A percentile compares a stretch with the other conserved stretches of the same genome.
phyloP scores from a whole-genome alignment of 768 basidiomycete genomes.

The Collybiopsis confluens region DNA sequence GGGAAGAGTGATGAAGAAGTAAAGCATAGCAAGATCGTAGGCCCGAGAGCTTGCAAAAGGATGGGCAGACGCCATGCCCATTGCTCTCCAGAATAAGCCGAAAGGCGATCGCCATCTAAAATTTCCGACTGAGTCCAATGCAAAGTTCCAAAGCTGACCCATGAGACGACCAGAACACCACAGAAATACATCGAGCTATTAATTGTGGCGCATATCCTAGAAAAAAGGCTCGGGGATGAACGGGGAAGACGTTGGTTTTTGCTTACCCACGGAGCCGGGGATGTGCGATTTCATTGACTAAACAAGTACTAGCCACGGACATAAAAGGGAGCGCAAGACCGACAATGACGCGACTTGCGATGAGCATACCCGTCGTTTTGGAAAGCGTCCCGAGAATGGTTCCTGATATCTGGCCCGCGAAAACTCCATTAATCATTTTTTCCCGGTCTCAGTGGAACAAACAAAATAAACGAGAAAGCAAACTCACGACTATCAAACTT shows the following conservation, averaged over 20 bases:
- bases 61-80: conserved; percentile 5
- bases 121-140: background rate
- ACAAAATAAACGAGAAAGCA: background rate
- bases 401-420: background rate
- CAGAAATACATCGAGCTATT: conserved; percentile 7
- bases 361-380: conserved; percentile 1
- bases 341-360: conserved; percentile 7
- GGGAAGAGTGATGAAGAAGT: conserved; percentile 1
- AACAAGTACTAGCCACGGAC: conserved; percentile 4
- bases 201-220: conserved; percentile 5
- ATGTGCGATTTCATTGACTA: conserved; percentile 6
- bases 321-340: conserved; percentile 6
- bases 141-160: background rate
- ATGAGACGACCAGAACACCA: conserved; percentile 3
- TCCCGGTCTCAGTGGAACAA: background rate
- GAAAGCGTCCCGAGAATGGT: conserved; percentile 4
- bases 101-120: background rate
- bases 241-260: background rate
- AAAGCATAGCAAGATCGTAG: conserved; percentile 1
- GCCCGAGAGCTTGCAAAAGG: conserved; percentile 3
- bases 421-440: background rate
- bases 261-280: conserved; percentile 7
- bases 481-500: conserved; percentile 3
- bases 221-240: background rate
- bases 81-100: conserved; percentile 1